Percentiles rank a stretch among this genome's conserved stretches.
Evolutionary conservation across 108 stramenopile genomes (phyloP).

Genomic region (Cyclotella baltica): DNA sequence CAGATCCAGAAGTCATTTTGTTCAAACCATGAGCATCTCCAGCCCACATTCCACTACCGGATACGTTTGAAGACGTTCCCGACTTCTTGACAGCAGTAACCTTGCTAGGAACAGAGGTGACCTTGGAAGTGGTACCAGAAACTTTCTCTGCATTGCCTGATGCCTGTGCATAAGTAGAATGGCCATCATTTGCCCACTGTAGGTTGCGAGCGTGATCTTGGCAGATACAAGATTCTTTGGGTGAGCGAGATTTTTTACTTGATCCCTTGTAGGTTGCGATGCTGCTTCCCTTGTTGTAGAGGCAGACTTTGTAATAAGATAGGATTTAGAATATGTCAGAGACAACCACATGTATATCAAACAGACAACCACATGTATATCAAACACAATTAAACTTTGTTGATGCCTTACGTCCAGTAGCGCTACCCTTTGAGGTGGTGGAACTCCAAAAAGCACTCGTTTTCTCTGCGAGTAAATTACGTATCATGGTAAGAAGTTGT

Average conservation of each 20-base stretch:
- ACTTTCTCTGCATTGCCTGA: background rate
- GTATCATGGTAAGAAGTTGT: background rate
- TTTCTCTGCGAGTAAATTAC: background rate
- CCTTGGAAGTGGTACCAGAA: background rate
- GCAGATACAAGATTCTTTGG: background rate
- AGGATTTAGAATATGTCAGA: background rate
- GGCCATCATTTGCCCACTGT: conserved; percentile 16
- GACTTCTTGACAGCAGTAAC: conserved; percentile 4
- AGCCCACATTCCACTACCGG: background rate
- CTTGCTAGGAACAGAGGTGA: conserved; percentile 5
- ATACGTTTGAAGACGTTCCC: background rate
- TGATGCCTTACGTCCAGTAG: conserved; percentile 12
- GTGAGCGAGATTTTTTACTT: conserved; percentile 5
- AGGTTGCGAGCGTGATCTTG: background rate
- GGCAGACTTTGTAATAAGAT: conserved; percentile 6
- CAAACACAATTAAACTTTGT: background rate
- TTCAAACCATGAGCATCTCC: conserved; percentile 12
- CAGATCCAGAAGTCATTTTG: background rate
- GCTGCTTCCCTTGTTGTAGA: background rate
- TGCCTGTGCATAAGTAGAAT: background rate
- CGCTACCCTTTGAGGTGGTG: background rate
- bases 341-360: background rate
- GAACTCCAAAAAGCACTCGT: conserved; percentile 8
- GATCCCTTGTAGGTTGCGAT: background rate
- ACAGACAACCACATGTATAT: background rate